These are phyloP conservation scores for Nissolia schottii DNA, from an alignment of 306 rosid species.

Conservation along the genomic window DNA sequence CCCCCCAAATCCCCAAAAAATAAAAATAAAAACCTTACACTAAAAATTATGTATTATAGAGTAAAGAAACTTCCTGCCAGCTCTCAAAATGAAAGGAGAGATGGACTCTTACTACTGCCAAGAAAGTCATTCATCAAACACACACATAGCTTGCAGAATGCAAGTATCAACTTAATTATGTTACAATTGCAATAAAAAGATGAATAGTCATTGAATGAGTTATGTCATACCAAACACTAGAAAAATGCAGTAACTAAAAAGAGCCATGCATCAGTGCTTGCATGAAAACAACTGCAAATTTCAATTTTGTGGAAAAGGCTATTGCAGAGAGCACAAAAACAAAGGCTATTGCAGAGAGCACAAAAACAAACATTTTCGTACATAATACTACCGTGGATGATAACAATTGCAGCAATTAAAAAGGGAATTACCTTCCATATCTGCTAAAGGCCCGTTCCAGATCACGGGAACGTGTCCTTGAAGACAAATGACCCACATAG, in stretches of 20 bases:
- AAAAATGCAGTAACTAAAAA: not conserved
- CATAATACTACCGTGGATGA: not conserved
- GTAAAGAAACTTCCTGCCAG: no score
- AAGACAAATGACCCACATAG: slow-evolving; percentile 52
- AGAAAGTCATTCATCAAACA: not conserved
- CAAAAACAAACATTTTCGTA: not conserved
- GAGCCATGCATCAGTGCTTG: not conserved
- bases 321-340: not conserved
- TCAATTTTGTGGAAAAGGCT: not conserved
- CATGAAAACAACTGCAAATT: not conserved
- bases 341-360: not conserved
- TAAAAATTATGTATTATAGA: no score
- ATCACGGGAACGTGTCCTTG: slow-evolving; percentile 54
- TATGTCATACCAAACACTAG: not conserved
- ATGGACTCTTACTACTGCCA: not conserved
- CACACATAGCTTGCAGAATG: not conserved
- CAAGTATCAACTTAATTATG: slow-evolving; percentile 15
- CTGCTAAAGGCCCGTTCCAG: slow-evolving; percentile 47
- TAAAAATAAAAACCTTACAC: not conserved
- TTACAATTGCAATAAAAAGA: not conserved
- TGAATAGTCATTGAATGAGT: not conserved
- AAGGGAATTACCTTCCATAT: slow-evolving; percentile 55
- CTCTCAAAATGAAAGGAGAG: no score
- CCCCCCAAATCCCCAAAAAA: no score
- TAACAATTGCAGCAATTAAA: not conserved